Evolutionary conservation across 495 filamentous ascomycete species (phyloP).

Genomic region (Parmelia sp.): DNA sequence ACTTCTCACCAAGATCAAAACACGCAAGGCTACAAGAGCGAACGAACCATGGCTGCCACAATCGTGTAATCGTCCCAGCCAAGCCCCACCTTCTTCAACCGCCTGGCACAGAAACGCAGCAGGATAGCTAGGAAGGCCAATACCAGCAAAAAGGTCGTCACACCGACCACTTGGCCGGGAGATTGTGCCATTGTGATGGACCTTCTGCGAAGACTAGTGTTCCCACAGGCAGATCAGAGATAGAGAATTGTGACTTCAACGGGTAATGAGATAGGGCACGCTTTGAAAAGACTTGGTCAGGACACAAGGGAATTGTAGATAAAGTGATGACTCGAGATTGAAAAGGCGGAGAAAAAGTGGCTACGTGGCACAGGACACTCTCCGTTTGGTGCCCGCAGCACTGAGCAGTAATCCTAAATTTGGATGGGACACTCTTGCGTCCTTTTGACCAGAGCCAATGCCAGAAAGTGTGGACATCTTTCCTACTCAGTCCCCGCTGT

Average conservation of each 20-base stretch:
- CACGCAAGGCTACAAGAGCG: not conserved
- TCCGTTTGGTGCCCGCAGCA: not conserved
- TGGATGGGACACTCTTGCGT: not conserved
- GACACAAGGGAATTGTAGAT: not conserved
- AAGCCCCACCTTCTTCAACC: constrained; percentile 3
- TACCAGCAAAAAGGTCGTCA: not conserved
- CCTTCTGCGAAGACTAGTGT: no score
- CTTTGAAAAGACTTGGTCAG: not conserved
- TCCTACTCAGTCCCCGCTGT: not conserved
- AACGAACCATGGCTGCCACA: constrained; percentile 1
- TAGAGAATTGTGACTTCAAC: not conserved
- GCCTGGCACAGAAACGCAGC: constrained; percentile 10
- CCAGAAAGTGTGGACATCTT: not conserved
- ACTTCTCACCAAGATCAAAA: not conserved
- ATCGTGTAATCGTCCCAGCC: constrained; percentile 11
- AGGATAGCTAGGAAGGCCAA: not conserved
- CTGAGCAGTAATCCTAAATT: not conserved
- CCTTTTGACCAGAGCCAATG: not conserved
- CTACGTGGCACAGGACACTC: not conserved
- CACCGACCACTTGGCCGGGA: not conserved
- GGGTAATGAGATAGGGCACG: not conserved
- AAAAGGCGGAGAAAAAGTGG: constrained; percentile 3
- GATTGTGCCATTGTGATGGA: constrained; percentile 1
- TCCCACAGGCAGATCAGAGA: not conserved
- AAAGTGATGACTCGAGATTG: not conserved